A percentile compares a stretch with the other conserved stretches of the same genome.
Conservation (phyloP, 306 rosid species). For the Vachellia pachyceras region DNA sequence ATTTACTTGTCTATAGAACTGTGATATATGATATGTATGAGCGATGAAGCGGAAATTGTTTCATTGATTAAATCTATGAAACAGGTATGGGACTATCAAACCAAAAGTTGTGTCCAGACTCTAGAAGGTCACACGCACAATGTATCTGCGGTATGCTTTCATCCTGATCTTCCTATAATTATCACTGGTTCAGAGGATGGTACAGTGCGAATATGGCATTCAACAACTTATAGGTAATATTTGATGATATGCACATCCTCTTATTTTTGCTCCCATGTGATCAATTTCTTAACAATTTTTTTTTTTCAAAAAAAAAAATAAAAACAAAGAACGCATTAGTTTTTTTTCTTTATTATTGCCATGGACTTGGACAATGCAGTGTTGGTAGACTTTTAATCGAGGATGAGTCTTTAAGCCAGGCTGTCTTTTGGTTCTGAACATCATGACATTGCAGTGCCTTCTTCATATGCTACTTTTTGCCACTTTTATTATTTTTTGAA, state of each 20-base stretch:
- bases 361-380: constrained; percentile 26
- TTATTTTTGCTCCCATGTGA: constrained; percentile 13
- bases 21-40: background rate
- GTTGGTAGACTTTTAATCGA: constrained; percentile 17
- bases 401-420: constrained; percentile 10
- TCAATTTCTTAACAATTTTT: background rate
- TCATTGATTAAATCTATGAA: constrained; percentile 34
- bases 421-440: constrained; percentile 7
- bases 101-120: constrained; percentile 99
- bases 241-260: constrained; percentile 30
- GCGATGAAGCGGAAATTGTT: constrained; percentile 42
- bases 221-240: constrained; percentile 92
- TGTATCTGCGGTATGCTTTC: constrained; percentile 99
- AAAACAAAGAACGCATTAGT: background rate
- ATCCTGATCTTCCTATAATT: constrained; percentile 97
- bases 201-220: constrained; percentile 98
- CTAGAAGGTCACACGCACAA: constrained; percentile 99
- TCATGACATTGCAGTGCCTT: constrained; percentile 20
- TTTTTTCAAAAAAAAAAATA: no score
- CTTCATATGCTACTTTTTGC: constrained; percentile 2
- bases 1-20: background rate
- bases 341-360: background rate
- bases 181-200: constrained; percentile 99
- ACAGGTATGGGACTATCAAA: constrained; percentile 99
- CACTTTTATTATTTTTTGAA: constrained; percentile 23